Base-by-base conservation (phyloP, 202 grass and related monocot species). In the Carex sylvatica region DNA sequence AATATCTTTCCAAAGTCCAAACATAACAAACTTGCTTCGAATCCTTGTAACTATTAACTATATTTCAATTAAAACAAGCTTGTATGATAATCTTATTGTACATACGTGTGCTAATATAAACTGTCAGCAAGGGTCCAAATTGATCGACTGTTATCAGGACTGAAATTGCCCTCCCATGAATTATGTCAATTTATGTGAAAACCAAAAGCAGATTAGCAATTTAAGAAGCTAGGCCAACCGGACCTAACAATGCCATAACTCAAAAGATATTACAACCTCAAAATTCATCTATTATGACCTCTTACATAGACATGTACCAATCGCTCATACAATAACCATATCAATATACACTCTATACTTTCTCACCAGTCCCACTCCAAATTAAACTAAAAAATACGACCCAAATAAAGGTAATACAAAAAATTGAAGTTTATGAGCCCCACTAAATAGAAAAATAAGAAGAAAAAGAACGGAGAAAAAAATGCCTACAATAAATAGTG, bases 261-360 rank as follows among this genome's bases (percentile, higher is more conserved):
- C 4, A 2, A 53, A 52, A 19, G 49, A 54, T 9, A 52, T 35
- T 16, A 49, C 36, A 51, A 9, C 49, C 24, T 28, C 71, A 75
- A 75, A 75, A 80, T 65, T 65, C 47, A 81, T 81, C 59, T 64
- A 51, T 80, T 23, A 80, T 44, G 20, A 64, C 38, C 35, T 44
- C 78, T 65, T 63, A 82, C 63, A 82, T 79, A 60, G 30, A 40
- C 16, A 79, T 49, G 35, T 80, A 67, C 59, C 79, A 81, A 81
- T 65, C 42, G 23, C 79, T 68, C 61, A 81, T 81, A 82, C 61
- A 69, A 82, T 68, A 82, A 68, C 33, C 60, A 78, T 65, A 65
- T 80, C 78, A 80, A 82, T 82, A 82, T 82, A 82, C 80, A 82
- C 80, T 82, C 80, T 82, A 82, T 82, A 82, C 80, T 63, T 69